Evolutionary conservation across 345 rosid genomes (phyloP).

Genomic region (Ceriops tagal): DNA sequence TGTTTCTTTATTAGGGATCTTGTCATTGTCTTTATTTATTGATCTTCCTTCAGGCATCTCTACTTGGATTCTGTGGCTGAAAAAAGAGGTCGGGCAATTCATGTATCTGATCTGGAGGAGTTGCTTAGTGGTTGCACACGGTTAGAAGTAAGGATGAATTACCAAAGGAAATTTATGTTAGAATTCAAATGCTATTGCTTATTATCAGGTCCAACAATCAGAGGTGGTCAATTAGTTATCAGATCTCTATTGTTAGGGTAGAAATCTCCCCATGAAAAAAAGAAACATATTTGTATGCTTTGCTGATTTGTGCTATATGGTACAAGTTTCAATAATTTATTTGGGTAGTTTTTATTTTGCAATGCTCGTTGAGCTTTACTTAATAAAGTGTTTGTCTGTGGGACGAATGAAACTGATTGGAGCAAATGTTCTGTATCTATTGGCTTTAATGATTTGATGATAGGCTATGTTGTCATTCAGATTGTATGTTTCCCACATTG

Average conservation of each 20-base stretch:
- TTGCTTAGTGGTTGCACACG: slow-evolving; percentile 69
- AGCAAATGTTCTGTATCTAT: not conserved
- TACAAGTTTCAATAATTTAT: too few relatives aligned
- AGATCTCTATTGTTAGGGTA: too few relatives aligned
- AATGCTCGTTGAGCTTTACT: too few relatives aligned
- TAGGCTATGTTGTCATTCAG: not conserved
- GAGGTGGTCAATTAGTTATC: too few relatives aligned
- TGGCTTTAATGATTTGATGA: not conserved
- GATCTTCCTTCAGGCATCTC: slow-evolving; percentile 46
- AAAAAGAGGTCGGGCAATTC: slow-evolving; percentile 66
- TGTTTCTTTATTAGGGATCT: not conserved
- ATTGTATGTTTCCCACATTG: not conserved
- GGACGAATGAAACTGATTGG: not conserved
- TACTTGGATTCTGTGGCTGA: slow-evolving; percentile 86
- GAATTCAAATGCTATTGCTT: not conserved
- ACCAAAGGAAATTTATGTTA: not conserved
- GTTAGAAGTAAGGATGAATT: slow-evolving; percentile 71
- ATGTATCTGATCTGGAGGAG: slow-evolving; percentile 68
- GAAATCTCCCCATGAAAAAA: too few relatives aligned
- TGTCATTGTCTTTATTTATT: slow-evolving; percentile 20
- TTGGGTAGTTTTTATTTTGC: too few relatives aligned
- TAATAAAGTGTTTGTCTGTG: not conserved
- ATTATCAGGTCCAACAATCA: not conserved
- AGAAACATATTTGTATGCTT: too few relatives aligned
- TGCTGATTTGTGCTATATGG: too few relatives aligned